Base-by-base conservation (phyloP, 2,329 filamentous ascomycete species). In the Trichophyton verrucosum region DNA sequence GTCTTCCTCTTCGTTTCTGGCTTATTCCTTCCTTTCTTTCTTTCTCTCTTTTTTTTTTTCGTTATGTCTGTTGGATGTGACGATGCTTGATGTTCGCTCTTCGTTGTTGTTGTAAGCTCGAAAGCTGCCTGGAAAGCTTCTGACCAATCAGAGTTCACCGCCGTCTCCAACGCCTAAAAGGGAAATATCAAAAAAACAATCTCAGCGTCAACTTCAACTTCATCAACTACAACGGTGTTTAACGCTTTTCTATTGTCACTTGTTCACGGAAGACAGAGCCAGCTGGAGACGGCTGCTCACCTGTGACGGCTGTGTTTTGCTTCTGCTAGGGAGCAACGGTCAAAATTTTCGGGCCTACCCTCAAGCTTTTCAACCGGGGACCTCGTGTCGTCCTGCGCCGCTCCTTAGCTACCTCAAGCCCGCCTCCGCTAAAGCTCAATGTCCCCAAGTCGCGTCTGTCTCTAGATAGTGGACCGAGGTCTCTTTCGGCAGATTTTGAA, bases 271-370 rank as follows among this genome's bases (percentile, higher is more conserved):
- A 8, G 20, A 9, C 51, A 13, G 20, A 17, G 17, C 15, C 51
- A 15, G 11, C 13, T 30, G 13, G 46, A 24, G 46, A 24, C 46
- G 6, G 46, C 27, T 36, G 11, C 6, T n/a, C 9, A 24, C 11
- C 51, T 30, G 51, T 36, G 51, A 55, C 51, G 6, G 36, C 8
- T 17, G 55, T 17, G 22, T 40, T 49, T 22, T 49, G 51, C 60
- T 60, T 57, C 59, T 40, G 58, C 58, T 61, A 61, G 33, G 58
- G 55, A 66, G 65, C 66, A 66, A 65, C 68, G 67, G 65, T 67
- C 73, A 76, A 73, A 68, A 76, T 77, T 75, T 75, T 76, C 71
- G 72, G 76, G 70, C 75, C 71, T 66, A 74, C 73, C 62, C 67
- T 73, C 60, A 66, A 72, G 61, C 70, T 75, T 58, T 74, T 75